Base-by-base conservation (phyloP, 495 filamentous ascomycete genomes). In the Stereocaulon alpinum region DNA sequence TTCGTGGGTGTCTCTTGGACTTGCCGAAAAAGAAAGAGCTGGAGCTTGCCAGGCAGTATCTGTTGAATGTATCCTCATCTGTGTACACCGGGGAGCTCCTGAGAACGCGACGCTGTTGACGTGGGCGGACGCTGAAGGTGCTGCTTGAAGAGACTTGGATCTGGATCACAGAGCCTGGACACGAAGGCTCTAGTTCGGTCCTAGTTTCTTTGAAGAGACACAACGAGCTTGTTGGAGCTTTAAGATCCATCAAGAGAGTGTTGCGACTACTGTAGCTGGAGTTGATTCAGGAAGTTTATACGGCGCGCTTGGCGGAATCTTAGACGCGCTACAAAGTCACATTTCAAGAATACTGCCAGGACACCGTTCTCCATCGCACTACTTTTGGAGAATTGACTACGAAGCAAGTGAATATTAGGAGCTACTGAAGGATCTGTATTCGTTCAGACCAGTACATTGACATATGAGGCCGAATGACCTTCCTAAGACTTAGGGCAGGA, bases 21-120 rank as follows among this genome's bases (percentile, higher is more conserved):
- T 81, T 82, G 56, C 92, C 81, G 71, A 95, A 89, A 77, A 89
- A 94, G 43, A 97, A 80, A 1, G 88, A 86, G 22, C 87, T 87
- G 32, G 90, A 82, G 3, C 78, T 87, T 22, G 94, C 89, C 52
- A 95, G 77, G 66, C 86, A 80, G 32, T 77, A 78, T 63, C 78
- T 73, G 45, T 84, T 78, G 68, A 93, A 95, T 43, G 78, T 76
- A 47, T 82, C 83, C 71, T 93, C 89, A 66, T 91, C 84, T 65
- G 86, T 83, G 63, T 79, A 78, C 64, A 71, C 65, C 50, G 68
- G 69, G 47, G 63, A 60, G 54, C 70, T 70, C n/a, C 64, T 62
- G 18, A 71, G 68, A 41, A 72, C 64, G 47, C 60, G 65, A 27
- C 64, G 75, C 66, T 58, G 76, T 69, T 64, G 73, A 66, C 52